Conservation (phyloP, 352 stramenopile genomes). For the Phytopythium helicoides region DNA sequence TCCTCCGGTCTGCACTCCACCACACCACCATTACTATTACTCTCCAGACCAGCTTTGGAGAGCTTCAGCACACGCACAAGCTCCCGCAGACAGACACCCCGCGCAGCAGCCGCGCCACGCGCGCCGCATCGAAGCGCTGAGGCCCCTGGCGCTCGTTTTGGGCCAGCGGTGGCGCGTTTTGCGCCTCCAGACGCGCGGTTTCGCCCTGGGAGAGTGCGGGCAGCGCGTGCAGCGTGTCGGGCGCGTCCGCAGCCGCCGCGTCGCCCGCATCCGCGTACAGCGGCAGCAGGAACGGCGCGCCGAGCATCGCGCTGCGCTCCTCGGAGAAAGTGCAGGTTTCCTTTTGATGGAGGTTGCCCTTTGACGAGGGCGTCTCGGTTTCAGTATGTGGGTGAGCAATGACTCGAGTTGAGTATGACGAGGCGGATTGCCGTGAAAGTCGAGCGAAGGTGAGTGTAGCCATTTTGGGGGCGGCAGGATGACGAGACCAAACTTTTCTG, state of each 20-base stretch:
- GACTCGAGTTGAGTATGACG: too few species aligned
- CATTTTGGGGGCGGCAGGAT: too few species aligned
- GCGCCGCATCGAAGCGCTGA: slow-evolving; percentile 26
- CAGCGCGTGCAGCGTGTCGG: slow-evolving; percentile 19
- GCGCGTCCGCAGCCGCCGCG: slow-evolving; percentile 19
- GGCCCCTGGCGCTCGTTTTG: slow-evolving; percentile 1
- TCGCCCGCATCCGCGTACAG: slow-evolving; percentile 39
- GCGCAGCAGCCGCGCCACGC: slow-evolving; percentile 38
- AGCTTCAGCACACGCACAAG: slow-evolving; percentile 21
- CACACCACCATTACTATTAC: not conserved
- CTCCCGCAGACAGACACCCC: slow-evolving; percentile 27
- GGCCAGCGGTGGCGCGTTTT: slow-evolving; percentile 6
- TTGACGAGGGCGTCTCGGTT: too few species aligned
- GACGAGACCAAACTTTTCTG: too few species aligned
- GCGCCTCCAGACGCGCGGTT: too few species aligned
- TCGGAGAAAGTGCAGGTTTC: slow-evolving; percentile 6
- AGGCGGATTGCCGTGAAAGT: too few species aligned
- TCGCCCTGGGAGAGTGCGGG: not conserved
- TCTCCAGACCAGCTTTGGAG: not conserved
- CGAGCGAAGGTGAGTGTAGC: too few species aligned
- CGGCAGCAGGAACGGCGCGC: slow-evolving; percentile 51
- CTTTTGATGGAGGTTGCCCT: slow-evolving; percentile 4
- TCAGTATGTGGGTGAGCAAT: too few species aligned
- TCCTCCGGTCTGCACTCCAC: not conserved
- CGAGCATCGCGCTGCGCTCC: slow-evolving; percentile 34